Evolutionary conservation across 192 early-diverging fungal genomes (phyloP), one percentile per base, ranked within the genome.

Genomic region (Backusella liffmaniae): DNA sequence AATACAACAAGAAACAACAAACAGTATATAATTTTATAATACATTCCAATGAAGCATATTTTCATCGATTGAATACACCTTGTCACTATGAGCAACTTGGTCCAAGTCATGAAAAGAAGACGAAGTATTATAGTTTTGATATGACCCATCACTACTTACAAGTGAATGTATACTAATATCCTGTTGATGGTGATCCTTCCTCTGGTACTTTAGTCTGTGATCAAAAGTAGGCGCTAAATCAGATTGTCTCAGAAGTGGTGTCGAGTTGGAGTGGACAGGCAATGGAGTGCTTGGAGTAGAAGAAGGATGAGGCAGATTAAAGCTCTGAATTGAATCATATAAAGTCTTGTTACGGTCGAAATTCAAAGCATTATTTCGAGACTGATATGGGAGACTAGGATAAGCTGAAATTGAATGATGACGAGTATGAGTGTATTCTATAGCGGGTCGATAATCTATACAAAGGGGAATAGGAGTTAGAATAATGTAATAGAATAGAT

Each of bases 11-110:
- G 39, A 44, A 23, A 56, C 21, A 26, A 59, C 8, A 59, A 53
- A 12, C 10, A 62, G 12, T 26, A 12, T 23, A 29, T 26, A 29
- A n/a, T 26, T 30, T 62, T 62, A 62, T 29, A 62, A 26, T 62
- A 62, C 56, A 62, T 62, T 62, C 56, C 56, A 62, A 62, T 62
- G 56, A 7, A 62, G 56, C 56, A 62, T 62, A 62, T 29, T 62
- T 26, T 62, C 56, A 29, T 62, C 56, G 3, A 62, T 62, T 62
- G 56, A 10, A 62, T 62, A 62, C 56, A 62, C 29, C 21, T 62
- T 62, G 56, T 29, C 29, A n/a, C 8, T 56, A 4, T 26, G 23
- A 26, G 10, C 56, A 62, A 62, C 56, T 62, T 62, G 23, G 29
- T 12, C 56, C 46, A 49, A 49, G 4, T n/a, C 18, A 49, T 49